Evolutionary conservation across 345 rosid species (phyloP).

Genomic region (Citrus sp.): DNA sequence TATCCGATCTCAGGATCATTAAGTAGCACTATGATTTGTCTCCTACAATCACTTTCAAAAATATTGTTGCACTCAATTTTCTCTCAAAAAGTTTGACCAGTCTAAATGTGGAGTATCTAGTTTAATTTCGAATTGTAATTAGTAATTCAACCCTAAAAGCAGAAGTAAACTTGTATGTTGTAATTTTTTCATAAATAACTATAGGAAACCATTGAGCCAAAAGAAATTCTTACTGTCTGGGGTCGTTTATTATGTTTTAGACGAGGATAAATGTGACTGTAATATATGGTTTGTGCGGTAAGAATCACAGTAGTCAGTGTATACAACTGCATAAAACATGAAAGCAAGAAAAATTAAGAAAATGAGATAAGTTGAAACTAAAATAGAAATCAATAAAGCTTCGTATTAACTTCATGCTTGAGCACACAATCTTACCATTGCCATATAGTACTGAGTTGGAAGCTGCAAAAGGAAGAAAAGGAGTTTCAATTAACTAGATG

Average conservation of each 20-base stretch:
- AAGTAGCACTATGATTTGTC: neutral
- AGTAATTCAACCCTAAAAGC: neutral
- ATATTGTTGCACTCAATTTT: neutral
- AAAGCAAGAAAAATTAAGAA: slow-evolving; percentile 9
- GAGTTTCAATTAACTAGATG: slow-evolving; percentile 16
- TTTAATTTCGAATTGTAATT: neutral
- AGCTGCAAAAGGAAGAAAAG: slow-evolving; percentile 56
- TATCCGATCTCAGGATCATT: neutral
- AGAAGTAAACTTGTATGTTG: neutral
- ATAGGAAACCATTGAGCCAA: neutral
- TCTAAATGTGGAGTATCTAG: neutral
- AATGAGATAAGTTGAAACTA: neutral
- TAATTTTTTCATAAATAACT: neutral
- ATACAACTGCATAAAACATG: slow-evolving; percentile 50
- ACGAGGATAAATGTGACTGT: slow-evolving; percentile 57
- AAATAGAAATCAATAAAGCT: neutral
- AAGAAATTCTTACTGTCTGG: slow-evolving; percentile 35
- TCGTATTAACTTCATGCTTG: neutral
- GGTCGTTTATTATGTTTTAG: slow-evolving; percentile 27
- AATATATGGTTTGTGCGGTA: slow-evolving; percentile 57
- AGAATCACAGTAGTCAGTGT: slow-evolving; percentile 55
- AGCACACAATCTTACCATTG: slow-evolving; percentile 43
- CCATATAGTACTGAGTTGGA: slow-evolving; percentile 82
- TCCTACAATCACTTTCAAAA: neutral
- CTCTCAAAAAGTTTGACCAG: neutral